These are phyloP conservation scores for Gomphus bonarii DNA, from an alignment of 1,284 basidiomycete species.

Conservation along the genomic window DNA sequence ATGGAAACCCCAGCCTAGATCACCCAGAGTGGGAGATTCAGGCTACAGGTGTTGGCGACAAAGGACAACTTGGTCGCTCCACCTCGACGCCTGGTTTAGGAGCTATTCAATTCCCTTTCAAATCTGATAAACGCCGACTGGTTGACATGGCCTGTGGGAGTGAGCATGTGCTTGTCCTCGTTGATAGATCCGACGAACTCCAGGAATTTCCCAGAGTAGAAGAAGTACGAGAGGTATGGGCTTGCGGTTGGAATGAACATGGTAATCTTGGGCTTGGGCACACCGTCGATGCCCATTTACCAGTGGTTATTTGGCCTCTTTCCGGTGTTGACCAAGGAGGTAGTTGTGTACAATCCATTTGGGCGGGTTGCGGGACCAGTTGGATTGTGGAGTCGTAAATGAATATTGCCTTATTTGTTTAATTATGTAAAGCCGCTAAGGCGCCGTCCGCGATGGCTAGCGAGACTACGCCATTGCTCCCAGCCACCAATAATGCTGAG, in stretches of 20 bases:
- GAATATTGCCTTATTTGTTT: background rate
- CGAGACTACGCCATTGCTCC: background rate
- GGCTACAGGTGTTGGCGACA: slow-evolving; percentile 54
- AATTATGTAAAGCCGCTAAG: background rate
- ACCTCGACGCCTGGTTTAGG: slow-evolving; percentile 10
- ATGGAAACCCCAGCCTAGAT: slow-evolving; percentile 13
- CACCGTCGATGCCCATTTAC: slow-evolving; percentile 39
- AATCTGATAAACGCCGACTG: slow-evolving; percentile 14
- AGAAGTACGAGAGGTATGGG: slow-evolving; percentile 45
- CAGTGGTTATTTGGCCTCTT: slow-evolving; percentile 43
- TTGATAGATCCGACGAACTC: background rate
- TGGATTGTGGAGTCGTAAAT: slow-evolving; percentile 37
- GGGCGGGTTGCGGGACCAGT: slow-evolving; percentile 69
- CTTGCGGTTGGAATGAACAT: slow-evolving; percentile 95
- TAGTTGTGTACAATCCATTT: slow-evolving; percentile 29
- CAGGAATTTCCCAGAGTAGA: slow-evolving; percentile 1
- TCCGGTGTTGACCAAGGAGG: background rate
- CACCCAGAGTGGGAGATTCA: slow-evolving; percentile 20
- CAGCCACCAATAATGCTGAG: background rate
- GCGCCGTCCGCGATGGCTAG: background rate
- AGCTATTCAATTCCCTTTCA: slow-evolving; percentile 29
- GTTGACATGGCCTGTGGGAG: slow-evolving; percentile 54
- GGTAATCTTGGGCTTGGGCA: slow-evolving; percentile 74
- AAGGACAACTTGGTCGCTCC: slow-evolving; percentile 59
- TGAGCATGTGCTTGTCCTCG: slow-evolving; percentile 62